Percentiles rank a stretch among this genome's conserved stretches.
phyloP scores from a whole-genome alignment of 805 yeast species.

The Alloascoidea hylecoeti region DNA sequence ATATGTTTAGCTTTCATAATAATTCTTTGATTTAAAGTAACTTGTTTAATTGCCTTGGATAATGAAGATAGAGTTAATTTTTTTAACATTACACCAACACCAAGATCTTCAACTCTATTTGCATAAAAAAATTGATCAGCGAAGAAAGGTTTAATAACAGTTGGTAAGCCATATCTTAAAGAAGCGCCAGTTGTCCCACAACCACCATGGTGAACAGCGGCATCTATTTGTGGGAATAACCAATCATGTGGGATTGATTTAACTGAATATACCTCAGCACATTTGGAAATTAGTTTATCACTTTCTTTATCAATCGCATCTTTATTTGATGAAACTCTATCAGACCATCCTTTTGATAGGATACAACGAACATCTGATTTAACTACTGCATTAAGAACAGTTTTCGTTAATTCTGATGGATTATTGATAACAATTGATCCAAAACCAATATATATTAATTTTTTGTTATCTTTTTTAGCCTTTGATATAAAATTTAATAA shows the following conservation, averaged over 20 bases:
- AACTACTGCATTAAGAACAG: conserved; percentile 65
- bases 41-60: conserved; percentile 54
- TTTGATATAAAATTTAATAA: conserved; percentile 42
- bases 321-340: conserved; percentile 32
- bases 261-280: conserved; percentile 27
- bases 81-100: conserved; percentile 63
- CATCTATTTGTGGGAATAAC: conserved; percentile 82
- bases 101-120: conserved; percentile 72
- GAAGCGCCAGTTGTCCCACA: conserved; percentile 95
- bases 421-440: conserved; percentile 89
- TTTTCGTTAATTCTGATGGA: conserved; percentile 62
- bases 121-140: conserved; percentile 96
- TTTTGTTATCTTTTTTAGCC: conserved; percentile 49
- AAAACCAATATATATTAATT: conserved; percentile 84
- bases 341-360: conserved; percentile 92
- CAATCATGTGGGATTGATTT: conserved; percentile 87
- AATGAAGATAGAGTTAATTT: conserved; percentile 53
- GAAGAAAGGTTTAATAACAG: conserved; percentile 85
- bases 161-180: conserved; percentile 74
- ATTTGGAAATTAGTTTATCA: conserved; percentile 18
- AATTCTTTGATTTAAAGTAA: conserved; percentile 50
- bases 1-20: conserved; percentile 48
- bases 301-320: conserved; percentile 10
- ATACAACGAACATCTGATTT: conserved; percentile 78
- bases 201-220: conserved; percentile 96